A percentile compares a stretch with the other conserved stretches of the same genome.
These are phyloP conservation scores for Dissophora ornata DNA, from an alignment of 192 early-diverging fungal genomes.

Conservation along the genomic window DNA sequence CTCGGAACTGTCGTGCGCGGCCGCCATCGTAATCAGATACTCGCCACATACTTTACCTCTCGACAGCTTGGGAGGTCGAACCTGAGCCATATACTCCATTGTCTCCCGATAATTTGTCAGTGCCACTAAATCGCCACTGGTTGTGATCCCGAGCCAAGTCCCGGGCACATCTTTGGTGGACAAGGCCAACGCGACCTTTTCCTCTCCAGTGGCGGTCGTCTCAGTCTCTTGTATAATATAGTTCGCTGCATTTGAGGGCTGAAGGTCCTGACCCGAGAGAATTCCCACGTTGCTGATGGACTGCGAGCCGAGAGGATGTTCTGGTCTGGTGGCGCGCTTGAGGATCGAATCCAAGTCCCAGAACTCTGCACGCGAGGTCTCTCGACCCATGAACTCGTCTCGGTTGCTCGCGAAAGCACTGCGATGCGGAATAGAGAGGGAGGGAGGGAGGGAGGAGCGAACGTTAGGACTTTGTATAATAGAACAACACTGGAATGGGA, in stretches of 20 bases:
- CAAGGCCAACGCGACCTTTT: constrained; percentile 3
- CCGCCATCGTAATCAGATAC: constrained; percentile 47
- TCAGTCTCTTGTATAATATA: constrained; percentile 27
- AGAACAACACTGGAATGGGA: too few species aligned
- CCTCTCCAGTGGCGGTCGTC: neutral
- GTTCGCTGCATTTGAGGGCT: constrained; percentile 21
- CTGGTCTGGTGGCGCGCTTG: constrained; percentile 1
- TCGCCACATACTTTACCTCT: constrained; percentile 56
- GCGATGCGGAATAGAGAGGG: neutral
- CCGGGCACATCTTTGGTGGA: constrained; percentile 44
- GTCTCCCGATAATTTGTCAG: constrained; percentile 62
- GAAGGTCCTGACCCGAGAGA: constrained; percentile 57
- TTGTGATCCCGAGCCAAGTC: constrained; percentile 63
- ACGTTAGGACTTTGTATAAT: too few species aligned
- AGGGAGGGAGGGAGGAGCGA: too few species aligned
- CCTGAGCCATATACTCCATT: constrained; percentile 6
- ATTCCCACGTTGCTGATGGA: constrained; percentile 22
- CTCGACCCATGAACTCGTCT: constrained; percentile 58
- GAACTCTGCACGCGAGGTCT: constrained; percentile 53
- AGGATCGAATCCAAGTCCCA: constrained; percentile 53
- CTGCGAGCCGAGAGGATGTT: neutral
- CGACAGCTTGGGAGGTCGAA: constrained; percentile 19
- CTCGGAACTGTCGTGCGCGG: constrained; percentile 32
- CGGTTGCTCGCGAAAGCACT: constrained; percentile 63
- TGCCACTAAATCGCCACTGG: constrained; percentile 56